A percentile compares a stretch with the other conserved stretches of the same genome.
These are phyloP conservation scores for Tetradesmus obliquus DNA, from an alignment of 139 green algal genomes.

Conservation along the genomic window DNA sequence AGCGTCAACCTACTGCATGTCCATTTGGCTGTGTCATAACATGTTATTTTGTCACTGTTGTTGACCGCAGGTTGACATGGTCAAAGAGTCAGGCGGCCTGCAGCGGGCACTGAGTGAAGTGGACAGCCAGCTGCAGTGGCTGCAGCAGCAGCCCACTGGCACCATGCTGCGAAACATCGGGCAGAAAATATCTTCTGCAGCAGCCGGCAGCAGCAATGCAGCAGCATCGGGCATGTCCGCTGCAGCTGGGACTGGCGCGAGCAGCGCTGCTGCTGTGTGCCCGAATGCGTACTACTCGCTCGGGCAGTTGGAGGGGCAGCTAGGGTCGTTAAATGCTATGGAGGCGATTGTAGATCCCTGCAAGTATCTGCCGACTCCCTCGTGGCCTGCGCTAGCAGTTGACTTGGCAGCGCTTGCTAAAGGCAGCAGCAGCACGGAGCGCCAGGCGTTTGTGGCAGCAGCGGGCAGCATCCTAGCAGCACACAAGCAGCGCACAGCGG, in stretches of 20 bases:
- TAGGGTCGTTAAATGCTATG: neutral
- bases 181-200: conserved; percentile 13
- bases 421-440: neutral
- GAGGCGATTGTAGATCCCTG: conserved; percentile 16
- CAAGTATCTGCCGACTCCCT: neutral
- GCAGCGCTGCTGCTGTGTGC: neutral
- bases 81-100: neutral
- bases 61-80: conserved; percentile 13
- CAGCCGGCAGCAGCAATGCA: neutral
- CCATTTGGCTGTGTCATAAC: neutral
- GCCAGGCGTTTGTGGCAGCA: conserved; percentile 20
- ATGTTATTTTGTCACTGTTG: neutral
- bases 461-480: conserved; percentile 17
- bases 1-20: neutral
- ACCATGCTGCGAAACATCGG: neutral
- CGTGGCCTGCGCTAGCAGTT: neutral
- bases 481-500: neutral
- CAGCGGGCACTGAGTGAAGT: neutral
- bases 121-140: conserved; percentile 11
- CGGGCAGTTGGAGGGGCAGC: neutral
- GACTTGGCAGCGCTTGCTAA: neutral
- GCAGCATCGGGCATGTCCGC: neutral
- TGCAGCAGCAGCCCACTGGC: conserved; percentile 28
- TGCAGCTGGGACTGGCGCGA: neutral
- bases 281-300: neutral